Conservation (phyloP, 495 filamentous ascomycete genomes). For the Hypomontagnella submonticulosa region DNA sequence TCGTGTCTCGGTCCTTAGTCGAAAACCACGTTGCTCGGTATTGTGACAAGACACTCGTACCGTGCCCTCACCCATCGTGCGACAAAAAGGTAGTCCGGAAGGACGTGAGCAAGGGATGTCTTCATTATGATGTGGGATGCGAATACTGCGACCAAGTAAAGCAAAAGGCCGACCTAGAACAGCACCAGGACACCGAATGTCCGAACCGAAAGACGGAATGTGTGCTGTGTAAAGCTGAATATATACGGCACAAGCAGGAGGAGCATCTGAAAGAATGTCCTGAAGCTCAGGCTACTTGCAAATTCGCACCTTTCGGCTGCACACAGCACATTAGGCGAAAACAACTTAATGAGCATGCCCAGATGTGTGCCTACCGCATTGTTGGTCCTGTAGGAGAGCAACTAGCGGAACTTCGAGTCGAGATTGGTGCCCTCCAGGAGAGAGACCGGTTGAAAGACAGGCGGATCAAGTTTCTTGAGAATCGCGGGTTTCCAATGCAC, state of each 20-base stretch:
- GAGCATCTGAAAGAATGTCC: conserved; percentile 57
- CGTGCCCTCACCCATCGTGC: conserved; percentile 67
- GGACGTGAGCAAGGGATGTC: conserved; percentile 55
- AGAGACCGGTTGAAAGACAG: conserved; percentile 53
- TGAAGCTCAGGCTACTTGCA: conserved; percentile 53
- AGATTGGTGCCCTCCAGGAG: conserved; percentile 45
- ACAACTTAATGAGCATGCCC: conserved; percentile 41
- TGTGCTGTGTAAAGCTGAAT: conserved; percentile 49
- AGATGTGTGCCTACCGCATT: conserved; percentile 47
- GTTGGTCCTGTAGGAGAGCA: conserved; percentile 53
- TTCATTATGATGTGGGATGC: conserved; percentile 60
- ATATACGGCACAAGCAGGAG: conserved; percentile 53
- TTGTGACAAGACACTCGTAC: conserved; percentile 73
- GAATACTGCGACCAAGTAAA: conserved; percentile 55
- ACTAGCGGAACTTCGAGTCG: conserved; percentile 48
- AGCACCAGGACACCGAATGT: conserved; percentile 54
- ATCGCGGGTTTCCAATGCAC: conserved; percentile 38
- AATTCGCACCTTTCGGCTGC: conserved; percentile 57
- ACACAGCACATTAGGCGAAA: conserved; percentile 30
- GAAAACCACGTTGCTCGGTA: conserved; percentile 79
- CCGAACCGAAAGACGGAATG: conserved; percentile 52
- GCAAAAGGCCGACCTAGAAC: conserved; percentile 54
- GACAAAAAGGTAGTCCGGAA: conserved; percentile 51
- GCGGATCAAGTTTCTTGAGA: conserved; percentile 57
- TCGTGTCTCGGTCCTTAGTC: conserved; percentile 72